These are phyloP conservation scores for Populus hybrid DNA, from an alignment of 441 rosid species.

Conservation along the genomic window DNA sequence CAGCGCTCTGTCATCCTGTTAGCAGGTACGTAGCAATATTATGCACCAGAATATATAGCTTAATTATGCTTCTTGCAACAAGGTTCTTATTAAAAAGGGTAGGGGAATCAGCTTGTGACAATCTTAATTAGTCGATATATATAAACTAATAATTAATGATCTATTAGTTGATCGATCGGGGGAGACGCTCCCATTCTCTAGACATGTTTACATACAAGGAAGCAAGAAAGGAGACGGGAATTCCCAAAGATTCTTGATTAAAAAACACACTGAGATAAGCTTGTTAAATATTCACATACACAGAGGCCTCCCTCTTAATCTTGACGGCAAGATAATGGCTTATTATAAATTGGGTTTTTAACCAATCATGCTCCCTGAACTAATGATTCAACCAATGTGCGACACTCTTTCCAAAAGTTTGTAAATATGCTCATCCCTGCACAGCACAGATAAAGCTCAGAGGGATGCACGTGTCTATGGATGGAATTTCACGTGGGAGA, in stretches of 20 bases:
- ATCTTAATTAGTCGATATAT: not conserved
- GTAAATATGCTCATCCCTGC: not conserved
- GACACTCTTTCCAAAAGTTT: slow-evolving; percentile 5
- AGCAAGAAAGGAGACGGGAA: slow-evolving; percentile 30
- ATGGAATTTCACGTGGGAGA: slow-evolving; percentile 41
- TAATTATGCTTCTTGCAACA: slow-evolving; percentile 13
- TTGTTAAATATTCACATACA: not conserved
- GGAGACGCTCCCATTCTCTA: slow-evolving; percentile 30
- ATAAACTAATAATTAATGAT: not conserved
- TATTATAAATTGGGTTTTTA: not conserved
- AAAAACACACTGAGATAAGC: slow-evolving; percentile 15
- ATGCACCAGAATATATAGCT: slow-evolving; percentile 19
- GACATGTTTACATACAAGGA: slow-evolving; percentile 41
- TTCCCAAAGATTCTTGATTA: slow-evolving; percentile 37
- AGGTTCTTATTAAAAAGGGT: slow-evolving; percentile 24
- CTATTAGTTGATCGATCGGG: not conserved
- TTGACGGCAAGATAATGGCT: slow-evolving; percentile 18
- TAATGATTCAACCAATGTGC: slow-evolving; percentile 9
- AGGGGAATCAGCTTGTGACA: slow-evolving; percentile 5
- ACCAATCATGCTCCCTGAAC: slow-evolving; percentile 12
- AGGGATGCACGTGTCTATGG: slow-evolving; percentile 40
- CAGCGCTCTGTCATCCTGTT: no score
- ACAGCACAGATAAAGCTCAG: slow-evolving; percentile 12
- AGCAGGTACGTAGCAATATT: no score
- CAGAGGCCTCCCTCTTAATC: not conserved